phyloP scores from a whole-genome alignment of 768 basidiomycete genomes.

The Boletus sensibilis region DNA sequence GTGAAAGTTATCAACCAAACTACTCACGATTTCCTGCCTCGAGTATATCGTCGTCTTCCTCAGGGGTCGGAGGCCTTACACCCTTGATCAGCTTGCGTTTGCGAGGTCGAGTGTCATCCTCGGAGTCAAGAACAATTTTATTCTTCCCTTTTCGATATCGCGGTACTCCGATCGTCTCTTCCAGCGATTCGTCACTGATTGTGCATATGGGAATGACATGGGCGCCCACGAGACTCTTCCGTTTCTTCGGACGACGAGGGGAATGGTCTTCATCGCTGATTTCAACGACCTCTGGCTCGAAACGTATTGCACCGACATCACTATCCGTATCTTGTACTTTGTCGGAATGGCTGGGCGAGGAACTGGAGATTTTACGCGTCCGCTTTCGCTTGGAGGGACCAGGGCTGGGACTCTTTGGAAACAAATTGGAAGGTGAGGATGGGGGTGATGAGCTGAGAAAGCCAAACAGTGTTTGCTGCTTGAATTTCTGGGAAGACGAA shows the following conservation, averaged over 20 bases:
- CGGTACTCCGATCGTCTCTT: slow-evolving; percentile 18
- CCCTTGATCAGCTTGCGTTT: slow-evolving; percentile 46
- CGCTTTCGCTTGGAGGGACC: slow-evolving; percentile 17
- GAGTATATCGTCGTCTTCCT: slow-evolving; percentile 43
- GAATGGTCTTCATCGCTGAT: slow-evolving; percentile 26
- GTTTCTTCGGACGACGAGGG: slow-evolving; percentile 27
- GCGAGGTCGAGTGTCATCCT: slow-evolving; percentile 36
- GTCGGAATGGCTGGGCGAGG: slow-evolving; percentile 16
- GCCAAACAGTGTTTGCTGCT: slow-evolving; percentile 45
- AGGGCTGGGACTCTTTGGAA: slow-evolving; percentile 1
- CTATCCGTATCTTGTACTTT: slow-evolving; percentile 36
- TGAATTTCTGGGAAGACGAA: slow-evolving; percentile 31
- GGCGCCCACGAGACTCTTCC: slow-evolving; percentile 10
- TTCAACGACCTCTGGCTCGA: slow-evolving; percentile 39
- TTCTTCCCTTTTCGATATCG: slow-evolving; percentile 23
- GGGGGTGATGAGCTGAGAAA: slow-evolving; percentile 33
- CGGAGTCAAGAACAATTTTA: slow-evolving; percentile 30
- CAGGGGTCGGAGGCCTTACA: slow-evolving; percentile 40
- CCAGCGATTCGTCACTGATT: slow-evolving; percentile 24
- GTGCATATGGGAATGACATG: slow-evolving; percentile 13
- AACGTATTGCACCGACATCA: slow-evolving; percentile 50
- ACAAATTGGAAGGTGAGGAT: slow-evolving; percentile 13
- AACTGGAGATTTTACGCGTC: slow-evolving; percentile 7
- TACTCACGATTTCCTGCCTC: slow-evolving; percentile 54
- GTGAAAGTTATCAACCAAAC: background rate